Percentiles rank a stretch among this genome's conserved stretches.
Conservation (phyloP, 2,329 filamentous ascomycete genomes). For the Phialocephala sp. region DNA sequence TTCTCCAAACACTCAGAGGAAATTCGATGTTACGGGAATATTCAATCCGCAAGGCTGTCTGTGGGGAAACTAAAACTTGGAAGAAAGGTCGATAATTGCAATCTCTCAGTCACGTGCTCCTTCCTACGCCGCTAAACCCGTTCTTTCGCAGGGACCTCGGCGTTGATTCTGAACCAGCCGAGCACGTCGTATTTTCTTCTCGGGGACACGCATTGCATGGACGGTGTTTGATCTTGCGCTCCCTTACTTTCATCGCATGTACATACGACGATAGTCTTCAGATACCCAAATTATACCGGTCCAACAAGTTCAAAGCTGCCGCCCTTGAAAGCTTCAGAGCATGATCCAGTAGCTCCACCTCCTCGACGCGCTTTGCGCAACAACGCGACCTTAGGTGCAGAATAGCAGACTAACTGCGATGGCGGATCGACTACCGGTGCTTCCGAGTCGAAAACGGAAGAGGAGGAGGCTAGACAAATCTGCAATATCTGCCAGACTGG, state of each 20-base stretch:
- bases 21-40: no score
- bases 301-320: neutral
- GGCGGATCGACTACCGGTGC: slow-evolving; percentile 32
- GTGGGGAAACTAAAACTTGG: no score
- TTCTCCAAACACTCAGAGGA: no score
- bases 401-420: slow-evolving; percentile 20
- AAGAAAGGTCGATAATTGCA: no score
- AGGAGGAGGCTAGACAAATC: slow-evolving; percentile 71
- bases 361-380: slow-evolving; percentile 27
- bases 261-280: slow-evolving; percentile 10
- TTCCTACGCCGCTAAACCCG: neutral
- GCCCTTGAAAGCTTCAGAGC: slow-evolving; percentile 8
- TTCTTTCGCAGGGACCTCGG: slow-evolving; percentile 19
- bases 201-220: slow-evolving; percentile 19
- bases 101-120: neutral
- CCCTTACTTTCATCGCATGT: slow-evolving; percentile 11
- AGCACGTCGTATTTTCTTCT: slow-evolving; percentile 14
- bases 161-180: slow-evolving; percentile 20
- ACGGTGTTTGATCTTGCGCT: slow-evolving; percentile 15
- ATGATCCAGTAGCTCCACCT: slow-evolving; percentile 23
- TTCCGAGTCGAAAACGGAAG: slow-evolving; percentile 48
- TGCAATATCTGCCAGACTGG: slow-evolving; percentile 77
- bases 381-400: slow-evolving; percentile 24
- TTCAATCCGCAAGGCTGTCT: no score
- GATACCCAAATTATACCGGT: neutral